These are phyloP conservation scores for Nigrospora oryzae DNA, from an alignment of 2,329 filamentous ascomycete species.

Conservation along the genomic window DNA sequence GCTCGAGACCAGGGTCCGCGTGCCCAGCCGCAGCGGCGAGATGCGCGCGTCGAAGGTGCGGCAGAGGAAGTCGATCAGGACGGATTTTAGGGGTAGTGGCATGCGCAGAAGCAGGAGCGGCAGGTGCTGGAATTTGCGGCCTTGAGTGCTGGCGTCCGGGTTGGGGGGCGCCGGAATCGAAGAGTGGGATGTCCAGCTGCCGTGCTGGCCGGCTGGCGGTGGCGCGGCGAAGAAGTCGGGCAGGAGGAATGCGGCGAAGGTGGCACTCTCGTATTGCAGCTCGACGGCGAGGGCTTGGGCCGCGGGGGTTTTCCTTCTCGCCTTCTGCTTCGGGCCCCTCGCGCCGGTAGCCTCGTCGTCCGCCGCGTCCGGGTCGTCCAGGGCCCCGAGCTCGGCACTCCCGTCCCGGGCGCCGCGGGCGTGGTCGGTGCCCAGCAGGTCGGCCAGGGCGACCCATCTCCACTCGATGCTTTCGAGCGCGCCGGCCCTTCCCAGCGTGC, in stretches of 20 bases:
- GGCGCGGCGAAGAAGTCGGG: conserved; percentile 19
- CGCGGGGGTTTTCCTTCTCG: no score
- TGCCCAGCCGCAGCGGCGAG: conserved; percentile 38
- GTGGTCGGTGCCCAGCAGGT: conserved; percentile 12
- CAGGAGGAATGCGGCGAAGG: conserved; percentile 41
- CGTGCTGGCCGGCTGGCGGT: neutral
- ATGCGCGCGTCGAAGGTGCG: conserved; percentile 49
- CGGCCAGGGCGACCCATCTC: conserved; percentile 30
- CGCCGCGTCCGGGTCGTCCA: conserved; percentile 3
- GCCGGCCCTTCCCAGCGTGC: conserved; percentile 27
- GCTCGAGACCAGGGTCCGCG: conserved; percentile 36
- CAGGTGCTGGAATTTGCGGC: conserved; percentile 33
- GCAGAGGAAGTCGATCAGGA: conserved; percentile 42
- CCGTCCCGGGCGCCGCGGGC: neutral
- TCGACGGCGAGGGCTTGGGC: conserved; percentile 30
- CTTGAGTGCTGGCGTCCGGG: conserved; percentile 7
- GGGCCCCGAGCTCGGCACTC: conserved; percentile 8
- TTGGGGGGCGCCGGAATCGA: neutral
- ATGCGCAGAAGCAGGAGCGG: conserved; percentile 47
- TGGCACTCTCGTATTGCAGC: conserved; percentile 43
- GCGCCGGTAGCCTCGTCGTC: neutral
- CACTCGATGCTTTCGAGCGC: conserved; percentile 38
- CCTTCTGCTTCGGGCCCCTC: neutral
- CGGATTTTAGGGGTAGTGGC: conserved; percentile 40
- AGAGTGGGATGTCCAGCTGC: neutral